Conservation (phyloP, 106 monocot species). For the Ottelia alismoides region DNA sequence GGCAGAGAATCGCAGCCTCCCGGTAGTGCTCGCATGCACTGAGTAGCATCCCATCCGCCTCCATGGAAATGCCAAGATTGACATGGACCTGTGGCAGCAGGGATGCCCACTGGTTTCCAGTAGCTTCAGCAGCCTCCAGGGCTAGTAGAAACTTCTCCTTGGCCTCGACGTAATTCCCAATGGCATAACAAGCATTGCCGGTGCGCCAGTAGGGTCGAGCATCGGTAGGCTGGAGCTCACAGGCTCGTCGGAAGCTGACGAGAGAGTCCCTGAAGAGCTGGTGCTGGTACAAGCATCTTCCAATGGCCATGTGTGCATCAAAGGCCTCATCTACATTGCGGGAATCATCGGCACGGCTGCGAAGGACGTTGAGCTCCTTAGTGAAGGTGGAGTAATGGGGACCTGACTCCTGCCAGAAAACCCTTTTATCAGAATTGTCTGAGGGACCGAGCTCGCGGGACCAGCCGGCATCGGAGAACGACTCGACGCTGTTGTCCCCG, state of each 20-base stretch:
- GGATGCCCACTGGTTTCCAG: conserved; percentile 52
- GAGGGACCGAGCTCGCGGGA: conserved; percentile 50
- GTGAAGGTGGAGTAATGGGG: conserved; percentile 37
- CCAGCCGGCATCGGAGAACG: conserved; percentile 82
- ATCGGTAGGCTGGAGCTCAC: too few relatives aligned
- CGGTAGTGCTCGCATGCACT: too few relatives aligned
- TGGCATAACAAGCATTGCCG: conserved; percentile 58
- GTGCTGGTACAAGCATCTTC: conserved; percentile 54
- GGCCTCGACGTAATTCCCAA: conserved; percentile 51
- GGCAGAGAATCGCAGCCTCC: too few relatives aligned
- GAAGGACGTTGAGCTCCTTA: conserved; percentile 45
- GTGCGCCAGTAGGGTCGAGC: conserved; percentile 61
- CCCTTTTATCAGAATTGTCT: conserved; percentile 16
- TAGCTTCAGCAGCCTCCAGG: conserved; percentile 76
- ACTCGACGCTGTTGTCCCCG: too few relatives aligned
- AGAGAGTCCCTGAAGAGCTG: conserved; percentile 55
- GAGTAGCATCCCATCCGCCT: conserved; percentile 73
- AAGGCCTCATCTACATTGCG: too few relatives aligned
- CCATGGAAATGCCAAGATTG: conserved; percentile 66
- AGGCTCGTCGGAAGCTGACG: conserved; percentile 54
- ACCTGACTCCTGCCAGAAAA: conserved; percentile 59
- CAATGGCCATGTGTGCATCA: too few relatives aligned
- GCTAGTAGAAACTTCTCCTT: too few relatives aligned
- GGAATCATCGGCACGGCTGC: conserved; percentile 50
- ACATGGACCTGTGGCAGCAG: too few relatives aligned